These are phyloP conservation scores for Aristolochia californica DNA, from an alignment of 164 flowering plant species.

Conservation along the genomic window DNA sequence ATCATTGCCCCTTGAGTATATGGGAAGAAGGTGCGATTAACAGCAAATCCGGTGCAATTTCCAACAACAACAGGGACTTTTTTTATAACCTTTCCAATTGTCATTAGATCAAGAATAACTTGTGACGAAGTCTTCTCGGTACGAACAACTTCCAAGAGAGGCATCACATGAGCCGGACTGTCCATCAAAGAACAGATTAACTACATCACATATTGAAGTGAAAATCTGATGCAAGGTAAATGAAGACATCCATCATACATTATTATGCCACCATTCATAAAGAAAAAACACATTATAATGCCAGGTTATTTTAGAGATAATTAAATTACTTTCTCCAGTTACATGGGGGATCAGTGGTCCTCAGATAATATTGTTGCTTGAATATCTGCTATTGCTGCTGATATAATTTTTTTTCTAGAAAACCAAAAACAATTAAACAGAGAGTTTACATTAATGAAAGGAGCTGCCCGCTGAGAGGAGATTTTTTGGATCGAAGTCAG, in stretches of 20 bases:
- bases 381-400: too few species aligned
- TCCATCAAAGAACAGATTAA: conserved; percentile 15
- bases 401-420: too few species aligned
- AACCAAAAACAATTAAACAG: too few species aligned
- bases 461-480: too few species aligned
- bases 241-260: not conserved
- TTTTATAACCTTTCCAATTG: conserved; percentile 77
- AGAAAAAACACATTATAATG: not conserved
- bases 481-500: too few species aligned
- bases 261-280: not conserved
- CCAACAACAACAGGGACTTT: conserved; percentile 93
- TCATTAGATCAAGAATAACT: conserved; percentile 87
- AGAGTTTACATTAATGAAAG: too few species aligned
- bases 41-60: conserved; percentile 97
- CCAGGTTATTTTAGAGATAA: too few species aligned
- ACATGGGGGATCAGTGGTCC: too few species aligned
- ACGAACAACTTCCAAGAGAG: conserved; percentile 84
- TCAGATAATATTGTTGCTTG: too few species aligned
- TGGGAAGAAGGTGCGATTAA: conserved; percentile 90
- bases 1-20: conserved; percentile 70
- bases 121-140: conserved; percentile 85
- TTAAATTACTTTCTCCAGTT: too few species aligned
- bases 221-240: not conserved
- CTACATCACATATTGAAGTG: too few species aligned
- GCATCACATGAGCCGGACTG: conserved; percentile 99